Base-by-base conservation (phyloP, 2,329 filamentous ascomycete genomes). In the Fusarium cyanostomum region DNA sequence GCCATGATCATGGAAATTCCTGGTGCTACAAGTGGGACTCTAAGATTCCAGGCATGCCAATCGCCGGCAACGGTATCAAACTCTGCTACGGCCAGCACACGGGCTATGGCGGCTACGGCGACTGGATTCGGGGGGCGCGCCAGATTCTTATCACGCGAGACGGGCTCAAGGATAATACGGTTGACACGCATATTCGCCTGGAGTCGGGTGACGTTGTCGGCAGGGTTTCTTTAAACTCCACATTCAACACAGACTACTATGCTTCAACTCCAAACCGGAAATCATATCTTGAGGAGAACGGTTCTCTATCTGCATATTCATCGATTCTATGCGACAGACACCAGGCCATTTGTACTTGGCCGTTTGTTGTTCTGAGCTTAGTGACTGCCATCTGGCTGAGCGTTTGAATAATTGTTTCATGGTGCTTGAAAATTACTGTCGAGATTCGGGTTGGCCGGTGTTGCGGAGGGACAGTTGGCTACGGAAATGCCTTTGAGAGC, bases 61-160 rank as follows among this genome's bases (percentile, higher is more conserved):
- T 78, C 3, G 26, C 64, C 0, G 82, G 81, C 0, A 81, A 79
- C 49, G 81, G 80, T 1, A 71, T 80, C 38, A 78, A 81, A 51
- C 64, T 84, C 7, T 84, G 82, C 66, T 90, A 89, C 69, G 86
- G 87, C 2, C 85, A 89, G 65, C 88, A 89, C 62, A 83, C 86
- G 0, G 89, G 89, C 1, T 91, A 91, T 54, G 89, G 89, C 1
- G 89, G 89, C 0, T 91, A 92, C 62, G 86, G 88, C 0, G 79
- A 80, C 44, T 90, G 84, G 84, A 82, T 83, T 8, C 82, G 89
- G 0, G 89, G 89, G 1, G 81, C 82, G 2, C 79, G 87, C 0
- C 84, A 88, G 64, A 75, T 90, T n/a, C 64, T 79, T 2, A 61
- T 89, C 2, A 74, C 79, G 2, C 76, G 82, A 35, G 70, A 76